Base-by-base conservation (phyloP, 2,329 filamentous ascomycete species). In the Aureobasidium namibiae region DNA sequence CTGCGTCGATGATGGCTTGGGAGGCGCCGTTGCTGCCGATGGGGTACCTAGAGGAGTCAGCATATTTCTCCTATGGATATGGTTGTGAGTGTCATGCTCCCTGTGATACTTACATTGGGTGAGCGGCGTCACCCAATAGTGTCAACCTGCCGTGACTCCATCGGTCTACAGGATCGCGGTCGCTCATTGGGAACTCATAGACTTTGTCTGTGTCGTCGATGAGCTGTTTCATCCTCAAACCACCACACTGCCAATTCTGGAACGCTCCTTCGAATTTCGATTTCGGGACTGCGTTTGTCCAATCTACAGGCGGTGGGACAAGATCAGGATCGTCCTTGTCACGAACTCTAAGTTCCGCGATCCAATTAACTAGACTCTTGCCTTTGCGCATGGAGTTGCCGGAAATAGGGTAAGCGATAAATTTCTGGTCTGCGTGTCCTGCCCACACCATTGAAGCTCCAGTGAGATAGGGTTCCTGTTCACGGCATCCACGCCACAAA, bases 161-260 rank as follows among this genome's bases (percentile, higher is more conserved):
- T 16, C 69, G 66, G 14, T 71, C 68, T 1, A 76, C 69, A 0
- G 75, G 72, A 53, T 72, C 69, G n/a, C 75, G 70, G 61, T 77
- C 75, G 58, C 74, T 75, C 75, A 78, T 78, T 26, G 76, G 75
- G 56, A 76, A 78, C 62, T 78, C 76, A 52, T 72, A 76, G 0
- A 77, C 73, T 42, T 70, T 74, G 5, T 74, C 71, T 4, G 75
- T 77, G 41, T 66, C 67, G 29, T 71, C 68, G 56, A 78, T 76
- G 60, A 78, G 60, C 14, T 76, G 72, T 10, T 70, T 69, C 65
- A 77, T 75, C 38, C 69, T 68, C 44, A 78, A 63, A 11, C 74
- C 75, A 3, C 75, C 75, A 59, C 74, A 76, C 13, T 66, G 70
- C 75, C 75, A 77, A 1, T 65, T 67, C 44, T 70, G 67, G 58